Evolutionary conservation across 257 asterid genomes (phyloP).

Genomic region (Linderniella brevidens): DNA sequence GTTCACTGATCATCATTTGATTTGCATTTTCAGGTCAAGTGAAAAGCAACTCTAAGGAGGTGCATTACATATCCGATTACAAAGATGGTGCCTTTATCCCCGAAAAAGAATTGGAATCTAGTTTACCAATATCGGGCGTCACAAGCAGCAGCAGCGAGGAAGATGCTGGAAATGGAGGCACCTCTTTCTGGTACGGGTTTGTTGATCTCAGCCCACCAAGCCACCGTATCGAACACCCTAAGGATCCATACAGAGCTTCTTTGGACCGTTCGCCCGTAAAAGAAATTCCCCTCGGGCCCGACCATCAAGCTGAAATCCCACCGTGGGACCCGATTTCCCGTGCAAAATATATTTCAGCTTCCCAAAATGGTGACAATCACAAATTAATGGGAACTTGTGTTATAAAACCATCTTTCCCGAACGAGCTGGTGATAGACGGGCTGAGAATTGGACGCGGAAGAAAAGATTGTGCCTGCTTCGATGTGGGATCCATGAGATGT

Average conservation of each 20-base stretch:
- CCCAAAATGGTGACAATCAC: slow-evolving; percentile 10
- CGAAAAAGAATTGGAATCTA: slow-evolving; percentile 35
- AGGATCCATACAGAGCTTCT: slow-evolving; percentile 29
- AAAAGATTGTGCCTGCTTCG: slow-evolving; percentile 39
- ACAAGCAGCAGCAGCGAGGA: slow-evolving; percentile 52
- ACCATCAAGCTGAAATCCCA: slow-evolving; percentile 59
- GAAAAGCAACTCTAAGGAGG: slow-evolving; percentile 11
- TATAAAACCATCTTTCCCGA: slow-evolving; percentile 22
- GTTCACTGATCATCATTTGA: too few relatives aligned
- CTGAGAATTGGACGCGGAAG: slow-evolving; percentile 32
- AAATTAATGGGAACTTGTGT: slow-evolving; percentile 28
- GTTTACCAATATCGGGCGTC: slow-evolving; percentile 36
- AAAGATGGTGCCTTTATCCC: slow-evolving; percentile 16
- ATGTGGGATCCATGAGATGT: slow-evolving; percentile 66
- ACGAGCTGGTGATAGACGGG: slow-evolving; percentile 14
- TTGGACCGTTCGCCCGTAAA: slow-evolving; percentile 29
- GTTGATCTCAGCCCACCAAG: slow-evolving; percentile 28
- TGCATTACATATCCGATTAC: slow-evolving; percentile 13
- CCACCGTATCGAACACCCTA: slow-evolving; percentile 16
- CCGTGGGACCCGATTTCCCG: slow-evolving; percentile 21
- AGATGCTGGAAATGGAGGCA: slow-evolving; percentile 24
- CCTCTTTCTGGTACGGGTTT: slow-evolving; percentile 23
- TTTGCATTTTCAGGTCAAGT: slow-evolving; percentile 13
- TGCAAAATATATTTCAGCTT: slow-evolving; percentile 8
- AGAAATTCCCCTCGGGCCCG: slow-evolving; percentile 53